Base-by-base conservation (phyloP, 2,329 filamentous ascomycete genomes). In the Fusarium equiseti region DNA sequence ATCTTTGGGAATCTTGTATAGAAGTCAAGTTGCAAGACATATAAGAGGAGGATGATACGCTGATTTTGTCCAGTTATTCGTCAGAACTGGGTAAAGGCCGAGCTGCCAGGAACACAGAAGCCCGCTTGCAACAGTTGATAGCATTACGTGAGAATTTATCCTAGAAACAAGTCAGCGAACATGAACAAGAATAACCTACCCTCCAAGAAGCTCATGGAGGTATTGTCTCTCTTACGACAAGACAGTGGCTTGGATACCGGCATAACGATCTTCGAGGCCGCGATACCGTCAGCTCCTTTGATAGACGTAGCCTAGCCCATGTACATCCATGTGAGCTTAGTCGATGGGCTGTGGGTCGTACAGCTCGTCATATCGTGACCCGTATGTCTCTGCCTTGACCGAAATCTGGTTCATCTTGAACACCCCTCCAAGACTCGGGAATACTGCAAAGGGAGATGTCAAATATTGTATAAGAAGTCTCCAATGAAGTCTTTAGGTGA, bases 141-240 rank as follows among this genome's bases (percentile, higher is more conserved):
- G 32, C 61, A 68, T 70, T 62, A 74, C 63, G 74, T 71, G 63
- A 73, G 71, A 73, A 52, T 54, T 43, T 66, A 66, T 59, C 57
- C 54, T 51, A 43, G 62, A 53, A 50, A 57, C 24, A 63, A 38
- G 40, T 55, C 56, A 67, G 50, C 50, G 20, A 64, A 42, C 27
- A 16, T 27, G 38, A 26, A 26, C 27, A 46, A 31, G 22, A 22
- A 32, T n/a, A 18, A 18, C 20, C 13, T 31, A 15, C 26, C 32
- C 35, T 55, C 9, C 46, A 42, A 57, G 22, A 48, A 45, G 32
- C 29, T 26, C 24, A 45, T 43, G 45, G 51, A 61, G 50, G 59
- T 62, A 20, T 40, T 63, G 54, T 53, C 49, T 66, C 24, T 32
- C 43, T 40, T 49, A 66, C 44, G 26, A 63, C 61, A 48, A 46